These are phyloP conservation scores for Aegilops umbellulata DNA, from an alignment of 176 grass and related monocot species.

Conservation along the genomic window DNA sequence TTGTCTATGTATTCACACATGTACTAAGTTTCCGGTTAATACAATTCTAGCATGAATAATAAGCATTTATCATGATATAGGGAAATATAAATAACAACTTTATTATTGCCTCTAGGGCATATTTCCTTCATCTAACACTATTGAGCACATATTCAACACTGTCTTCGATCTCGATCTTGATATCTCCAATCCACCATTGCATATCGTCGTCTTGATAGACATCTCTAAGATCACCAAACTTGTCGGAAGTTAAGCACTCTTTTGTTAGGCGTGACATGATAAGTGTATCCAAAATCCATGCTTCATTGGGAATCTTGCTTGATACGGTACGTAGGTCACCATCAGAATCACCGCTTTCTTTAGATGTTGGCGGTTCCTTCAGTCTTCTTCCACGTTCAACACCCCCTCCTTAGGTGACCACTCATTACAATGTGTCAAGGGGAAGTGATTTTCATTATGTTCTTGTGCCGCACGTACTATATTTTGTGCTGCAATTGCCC, in stretches of 20 bases:
- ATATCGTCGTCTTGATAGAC: not conserved
- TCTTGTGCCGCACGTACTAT: no score
- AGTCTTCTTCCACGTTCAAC: not conserved
- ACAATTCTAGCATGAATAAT: no score
- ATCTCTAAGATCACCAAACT: not conserved
- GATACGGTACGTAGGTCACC: not conserved
- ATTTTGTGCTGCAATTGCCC: no score
- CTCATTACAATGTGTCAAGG: not conserved
- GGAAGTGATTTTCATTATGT: no score
- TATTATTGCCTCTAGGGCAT: no score
- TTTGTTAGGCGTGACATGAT: not conserved
- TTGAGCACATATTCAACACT: not conserved
- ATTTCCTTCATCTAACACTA: no score
- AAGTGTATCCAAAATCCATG: not conserved
- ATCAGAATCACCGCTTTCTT: not conserved
- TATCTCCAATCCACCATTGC: not conserved
- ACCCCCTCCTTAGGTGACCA: not conserved
- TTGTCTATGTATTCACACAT: no score
- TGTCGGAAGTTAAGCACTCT: not conserved
- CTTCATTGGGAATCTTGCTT: not conserved
- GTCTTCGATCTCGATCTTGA: not conserved
- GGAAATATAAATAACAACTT: no score
- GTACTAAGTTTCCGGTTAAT: no score
- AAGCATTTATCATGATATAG: no score
- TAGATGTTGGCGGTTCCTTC: not conserved